Evolutionary conservation across 345 rosid species (phyloP), one percentile per base, ranked within the genome.

Genomic region (Alliaria petiolata): DNA sequence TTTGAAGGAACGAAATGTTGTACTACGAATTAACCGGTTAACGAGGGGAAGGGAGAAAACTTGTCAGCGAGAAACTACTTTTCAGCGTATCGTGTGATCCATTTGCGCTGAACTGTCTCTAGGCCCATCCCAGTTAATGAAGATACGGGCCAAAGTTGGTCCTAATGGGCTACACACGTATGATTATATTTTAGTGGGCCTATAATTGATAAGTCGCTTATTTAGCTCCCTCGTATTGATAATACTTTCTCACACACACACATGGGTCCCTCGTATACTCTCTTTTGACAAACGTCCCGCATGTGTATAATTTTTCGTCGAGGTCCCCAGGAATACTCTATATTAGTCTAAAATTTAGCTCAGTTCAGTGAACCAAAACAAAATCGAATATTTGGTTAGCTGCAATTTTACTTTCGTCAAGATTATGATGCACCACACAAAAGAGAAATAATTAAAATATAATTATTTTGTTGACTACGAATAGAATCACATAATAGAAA

Each of bases 381-480:
- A 43, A 52, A 67, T 60, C 57, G 74, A 68, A 61, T 75, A 75
- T 75, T 68, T 61, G 64, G 74, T 68, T 61, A 61, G 74, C 74
- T 68, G 47, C 58, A 15, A 46, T 44, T 28, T 60, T 61, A n/a
- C 60, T 61, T 52, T 44, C 59, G 46, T 65, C 57, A 54, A 65
- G 65, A 72, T 55, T 17, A 36, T 46, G 65, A 35, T 61, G 50
- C 35, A 42, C 43, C 74, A 38, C 50, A 8, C 42, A 20, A 43
- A 33, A 60, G n/a, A 58, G 36, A 66, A 14, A 38, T 13, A 52
- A 72, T 22, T 20, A 4, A 17, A 16, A 17, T 13, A 2, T 28
- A 17, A 17, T 74, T 30, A 31, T 31, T n/a, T 28, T 65, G 60
- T 74, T 47, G n/a, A n/a, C n/a, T n/a, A n/a, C n/a, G 64, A 63